Base-by-base conservation (phyloP, 345 rosid species). In the Barbarea vulgaris region DNA sequence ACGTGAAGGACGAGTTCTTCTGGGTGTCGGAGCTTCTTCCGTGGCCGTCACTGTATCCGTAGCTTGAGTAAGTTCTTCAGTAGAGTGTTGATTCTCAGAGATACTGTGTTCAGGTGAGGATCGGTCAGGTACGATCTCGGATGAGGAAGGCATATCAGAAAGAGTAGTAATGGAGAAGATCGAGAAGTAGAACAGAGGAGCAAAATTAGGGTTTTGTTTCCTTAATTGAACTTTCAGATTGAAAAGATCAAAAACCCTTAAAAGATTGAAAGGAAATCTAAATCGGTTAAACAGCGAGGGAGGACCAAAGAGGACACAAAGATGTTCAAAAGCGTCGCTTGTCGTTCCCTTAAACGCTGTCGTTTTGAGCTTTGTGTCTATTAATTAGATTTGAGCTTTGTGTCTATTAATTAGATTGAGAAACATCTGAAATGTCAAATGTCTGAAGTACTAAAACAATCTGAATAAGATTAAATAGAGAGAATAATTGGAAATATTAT, bases 1-100 rank as follows among this genome's bases (percentile, higher is more conserved):
- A 21, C 98, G 96, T 3, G 97, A 84, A 10, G 96, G 97, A 12
- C 98, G 87, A 42, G 81, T 85, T 62, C 93, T 91, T 72, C 93
- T 79, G 22, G 83, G 77, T 59, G n/a, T 22, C 12, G 36, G n/a
- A 31, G 60, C 3, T 34, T 74, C 67, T 15, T 67, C 61, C 58
- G 33, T 13, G 39, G 37, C 52, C 22, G 24, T 52, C 39, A 34
- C 71, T 72, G 69, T 72, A 62, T 44, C 55, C 33, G 34, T 34
- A 15, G 24, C 31, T 69, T 63, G 22, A 12, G 60, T 58, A 5
- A 18, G 48, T 42, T 67, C 50, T 15, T 59, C 10, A 17, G 63
- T 53, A 50, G 50, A 64, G 67, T 80, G 82, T 50, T 51, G 69
- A 36, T 68, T 77, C 34, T 19, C 39, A 68, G 73, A 76, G 80